phyloP scores from a whole-genome alignment of 805 yeast species.

The Kazachstania kunashirensis region DNA sequence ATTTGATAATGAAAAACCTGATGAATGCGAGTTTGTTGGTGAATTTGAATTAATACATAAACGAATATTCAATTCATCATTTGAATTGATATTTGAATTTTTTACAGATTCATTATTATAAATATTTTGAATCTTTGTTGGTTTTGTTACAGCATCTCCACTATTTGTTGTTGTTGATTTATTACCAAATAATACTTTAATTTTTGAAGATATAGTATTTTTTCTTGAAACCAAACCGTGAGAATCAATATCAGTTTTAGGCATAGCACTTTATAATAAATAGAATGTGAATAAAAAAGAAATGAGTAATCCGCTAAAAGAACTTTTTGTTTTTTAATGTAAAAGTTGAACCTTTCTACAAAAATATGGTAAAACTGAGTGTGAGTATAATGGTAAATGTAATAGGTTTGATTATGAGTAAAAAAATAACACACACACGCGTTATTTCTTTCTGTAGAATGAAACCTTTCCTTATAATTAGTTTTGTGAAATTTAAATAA shows the following conservation, averaged over 20 bases:
- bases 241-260: neutral
- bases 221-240: slow-evolving; percentile 3
- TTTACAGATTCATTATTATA: neutral
- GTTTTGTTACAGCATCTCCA: neutral
- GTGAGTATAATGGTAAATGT: no score
- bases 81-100: neutral
- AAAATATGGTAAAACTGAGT: no score
- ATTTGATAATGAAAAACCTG: slow-evolving; percentile 5
- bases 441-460: no score
- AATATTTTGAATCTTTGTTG: neutral
- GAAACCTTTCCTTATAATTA: no score
- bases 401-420: no score
- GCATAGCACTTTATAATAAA: no score
- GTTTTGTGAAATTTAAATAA: no score
- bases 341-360: no score
- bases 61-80: neutral
- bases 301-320: no score
- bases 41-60: neutral
- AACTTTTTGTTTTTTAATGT: no score
- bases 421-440: no score
- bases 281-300: no score
- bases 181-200: slow-evolving; percentile 3
- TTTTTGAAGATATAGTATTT: slow-evolving; percentile 2
- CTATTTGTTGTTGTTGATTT: neutral
- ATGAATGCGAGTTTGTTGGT: slow-evolving; percentile 4